These are phyloP conservation scores for Trichomonascus vanleenenianus DNA, from an alignment of 805 yeast genomes.

Conservation along the genomic window DNA sequence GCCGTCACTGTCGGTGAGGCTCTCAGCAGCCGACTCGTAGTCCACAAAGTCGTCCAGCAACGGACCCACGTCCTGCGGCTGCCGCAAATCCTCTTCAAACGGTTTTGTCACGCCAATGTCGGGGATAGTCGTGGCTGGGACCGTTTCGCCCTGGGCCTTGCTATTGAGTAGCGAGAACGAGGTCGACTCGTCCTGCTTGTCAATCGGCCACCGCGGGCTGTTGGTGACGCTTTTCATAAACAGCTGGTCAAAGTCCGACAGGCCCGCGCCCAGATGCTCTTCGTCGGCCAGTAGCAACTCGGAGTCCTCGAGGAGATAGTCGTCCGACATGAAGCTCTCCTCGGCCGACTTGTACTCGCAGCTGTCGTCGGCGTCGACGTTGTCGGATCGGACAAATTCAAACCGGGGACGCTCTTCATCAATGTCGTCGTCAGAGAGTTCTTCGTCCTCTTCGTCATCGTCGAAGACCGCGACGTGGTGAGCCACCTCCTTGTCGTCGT, in stretches of 20 bases:
- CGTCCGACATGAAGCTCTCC: not conserved
- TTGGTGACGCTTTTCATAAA: not conserved
- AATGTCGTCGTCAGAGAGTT: not conserved
- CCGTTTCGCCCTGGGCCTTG: not conserved
- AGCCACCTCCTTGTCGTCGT: too few relatives aligned
- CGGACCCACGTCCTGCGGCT: not conserved
- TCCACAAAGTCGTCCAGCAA: slow-evolving; percentile 18
- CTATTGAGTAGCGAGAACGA: slow-evolving; percentile 20
- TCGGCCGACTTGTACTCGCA: not conserved
- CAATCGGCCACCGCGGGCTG: slow-evolving; percentile 19
- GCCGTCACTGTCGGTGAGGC: slow-evolving; percentile 15
- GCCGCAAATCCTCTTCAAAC: not conserved
- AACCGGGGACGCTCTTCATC: slow-evolving; percentile 12
- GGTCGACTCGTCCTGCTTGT: slow-evolving; percentile 19
- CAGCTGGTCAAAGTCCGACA: not conserved
- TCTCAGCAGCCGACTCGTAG: slow-evolving; percentile 14
- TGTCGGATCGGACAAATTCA: slow-evolving; percentile 5
- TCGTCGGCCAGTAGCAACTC: not conserved
- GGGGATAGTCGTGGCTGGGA: not conserved
- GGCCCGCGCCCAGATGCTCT: not conserved
- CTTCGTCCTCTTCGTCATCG: slow-evolving; percentile 6
- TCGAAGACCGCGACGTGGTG: slow-evolving; percentile 1
- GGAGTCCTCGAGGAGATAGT: not conserved
- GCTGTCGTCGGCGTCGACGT: not conserved
- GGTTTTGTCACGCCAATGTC: too few relatives aligned